Evolutionary conservation across 1,139 yeast genomes (phyloP).

Genomic region (Pichia sp.): DNA sequence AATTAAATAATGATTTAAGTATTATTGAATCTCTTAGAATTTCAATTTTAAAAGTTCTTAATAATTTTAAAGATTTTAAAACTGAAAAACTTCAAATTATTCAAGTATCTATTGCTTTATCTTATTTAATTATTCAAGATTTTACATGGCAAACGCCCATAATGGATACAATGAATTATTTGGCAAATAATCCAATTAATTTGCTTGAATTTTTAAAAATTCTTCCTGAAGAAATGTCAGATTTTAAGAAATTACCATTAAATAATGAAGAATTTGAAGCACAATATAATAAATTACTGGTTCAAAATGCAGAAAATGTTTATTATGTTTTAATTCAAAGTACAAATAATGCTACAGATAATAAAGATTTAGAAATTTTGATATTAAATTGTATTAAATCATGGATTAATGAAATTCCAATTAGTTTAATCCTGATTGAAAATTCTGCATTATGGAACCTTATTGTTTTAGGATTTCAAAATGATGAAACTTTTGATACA

Average conservation of each 20-base stretch:
- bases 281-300: conserved; percentile 58
- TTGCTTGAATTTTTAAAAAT: conserved; percentile 76
- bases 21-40: conserved; percentile 52
- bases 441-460: conserved; percentile 52
- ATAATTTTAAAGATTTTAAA: conserved; percentile 16
- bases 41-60: conserved; percentile 53
- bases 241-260: conserved; percentile 68
- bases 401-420: conserved; percentile 84
- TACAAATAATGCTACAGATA: conserved; percentile 30
- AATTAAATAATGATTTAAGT: conserved; percentile 46
- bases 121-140: conserved; percentile 76
- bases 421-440: conserved; percentile 42
- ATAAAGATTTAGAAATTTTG: conserved; percentile 31
- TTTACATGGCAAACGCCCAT: conserved; percentile 68
- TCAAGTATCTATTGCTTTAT: conserved; percentile 74
- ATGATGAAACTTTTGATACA: conserved; percentile 72
- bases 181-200: conserved; percentile 41
- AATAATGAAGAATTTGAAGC: conserved; percentile 73
- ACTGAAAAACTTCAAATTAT: conserved; percentile 56
- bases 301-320: conserved; percentile 64
- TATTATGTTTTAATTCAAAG: conserved; percentile 53
- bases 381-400: conserved; percentile 75
- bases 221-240: conserved; percentile 85
- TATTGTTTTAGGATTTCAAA: conserved; percentile 60
- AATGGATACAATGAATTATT: conserved; percentile 52